Percentiles rank a stretch among this genome's conserved stretches.
phyloP scores from a whole-genome alignment of 768 basidiomycete genomes.

The Naganishia randhawae region DNA sequence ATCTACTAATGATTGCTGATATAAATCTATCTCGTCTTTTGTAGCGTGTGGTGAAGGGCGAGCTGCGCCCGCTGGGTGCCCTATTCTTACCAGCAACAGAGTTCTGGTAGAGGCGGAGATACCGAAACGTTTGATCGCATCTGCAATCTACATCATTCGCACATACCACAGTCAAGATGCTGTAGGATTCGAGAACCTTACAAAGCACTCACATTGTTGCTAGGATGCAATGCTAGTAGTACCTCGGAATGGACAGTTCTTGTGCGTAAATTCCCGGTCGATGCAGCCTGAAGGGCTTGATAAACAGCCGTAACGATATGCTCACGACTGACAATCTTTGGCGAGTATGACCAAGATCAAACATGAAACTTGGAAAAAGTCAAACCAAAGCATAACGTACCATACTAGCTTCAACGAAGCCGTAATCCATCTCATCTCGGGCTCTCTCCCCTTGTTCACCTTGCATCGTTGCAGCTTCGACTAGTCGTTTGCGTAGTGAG shows the following conservation, averaged over 20 bases:
- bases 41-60: not conserved
- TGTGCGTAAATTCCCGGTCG: conserved; percentile 64
- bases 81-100: conserved; percentile 70
- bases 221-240: conserved; percentile 79
- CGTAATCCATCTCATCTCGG: conserved; percentile 77
- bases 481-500: conserved; percentile 62
- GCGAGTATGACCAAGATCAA: not conserved
- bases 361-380: conserved; percentile 4
- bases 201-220: conserved; percentile 64
- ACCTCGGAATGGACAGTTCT: conserved; percentile 89
- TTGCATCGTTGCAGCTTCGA: conserved; percentile 63
- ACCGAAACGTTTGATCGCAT: conserved; percentile 81
- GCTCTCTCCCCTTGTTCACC: conserved; percentile 63
- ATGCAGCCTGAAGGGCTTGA: conserved; percentile 70
- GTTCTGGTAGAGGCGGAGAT: conserved; percentile 64
- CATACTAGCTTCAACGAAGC: conserved; percentile 79
- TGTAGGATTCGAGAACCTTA: not conserved
- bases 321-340: conserved; percentile 71
- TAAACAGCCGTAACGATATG: conserved; percentile 81
- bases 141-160: conserved; percentile 65
- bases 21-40: conserved; percentile 48
- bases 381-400: conserved; percentile 55
- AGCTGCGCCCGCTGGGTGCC: not conserved
- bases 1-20: conserved; percentile 52
- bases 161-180: not conserved